A percentile compares a stretch with the other conserved stretches of the same genome.
phyloP scores from a whole-genome alignment of 2,329 filamentous ascomycete species.

The Xylogone sp. region DNA sequence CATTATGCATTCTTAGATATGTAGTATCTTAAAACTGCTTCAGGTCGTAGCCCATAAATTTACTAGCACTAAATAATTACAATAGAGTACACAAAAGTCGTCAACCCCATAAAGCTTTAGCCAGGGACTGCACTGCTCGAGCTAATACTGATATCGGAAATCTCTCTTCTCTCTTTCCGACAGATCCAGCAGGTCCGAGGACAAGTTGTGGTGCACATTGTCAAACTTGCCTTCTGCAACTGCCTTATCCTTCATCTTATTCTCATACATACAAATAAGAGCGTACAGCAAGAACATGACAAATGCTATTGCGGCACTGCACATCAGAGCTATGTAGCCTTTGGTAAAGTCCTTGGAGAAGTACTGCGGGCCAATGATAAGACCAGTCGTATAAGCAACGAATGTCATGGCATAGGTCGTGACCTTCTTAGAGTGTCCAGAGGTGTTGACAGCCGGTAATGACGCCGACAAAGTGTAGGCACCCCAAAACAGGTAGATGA shows the following conservation, averaged over 20 bases:
- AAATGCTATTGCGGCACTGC: neutral
- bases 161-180: neutral
- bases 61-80: no score
- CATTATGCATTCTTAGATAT: no score
- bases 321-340: neutral
- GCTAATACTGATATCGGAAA: neutral
- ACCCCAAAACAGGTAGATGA: conserved; percentile 1
- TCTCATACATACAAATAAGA: neutral
- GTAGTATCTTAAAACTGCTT: no score
- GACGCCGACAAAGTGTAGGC: neutral
- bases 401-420: conserved; percentile 1
- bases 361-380: conserved; percentile 1
- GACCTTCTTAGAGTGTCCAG: neutral
- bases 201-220: neutral
- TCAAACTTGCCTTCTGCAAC: neutral
- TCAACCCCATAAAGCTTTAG: no score
- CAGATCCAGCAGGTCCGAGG: neutral
- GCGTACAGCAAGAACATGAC: neutral
- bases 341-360: neutral
- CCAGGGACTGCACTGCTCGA: neutral
- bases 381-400: neutral
- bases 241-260: neutral
- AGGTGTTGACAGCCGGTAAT: neutral
- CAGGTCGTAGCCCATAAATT: no score
- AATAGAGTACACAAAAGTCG: no score